phyloP scores from a whole-genome alignment of 768 basidiomycete genomes.

The Pisolithus marmoratus region DNA sequence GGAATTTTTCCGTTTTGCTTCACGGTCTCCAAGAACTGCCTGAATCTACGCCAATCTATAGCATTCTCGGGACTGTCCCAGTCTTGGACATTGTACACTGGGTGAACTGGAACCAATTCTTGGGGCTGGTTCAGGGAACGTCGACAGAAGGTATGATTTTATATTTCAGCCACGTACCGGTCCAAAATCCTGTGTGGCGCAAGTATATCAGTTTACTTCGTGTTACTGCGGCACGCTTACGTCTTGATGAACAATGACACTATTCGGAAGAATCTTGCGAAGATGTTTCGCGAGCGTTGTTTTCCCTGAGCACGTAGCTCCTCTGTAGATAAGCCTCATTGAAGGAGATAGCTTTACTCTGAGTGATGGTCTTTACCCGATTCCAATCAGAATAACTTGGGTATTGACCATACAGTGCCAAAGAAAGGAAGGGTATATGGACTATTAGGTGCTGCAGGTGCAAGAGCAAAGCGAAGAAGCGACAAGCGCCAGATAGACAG shows the following conservation, averaged over 20 bases:
- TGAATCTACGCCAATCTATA: constrained; percentile 77
- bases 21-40: constrained; percentile 54
- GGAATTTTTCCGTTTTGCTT: constrained; percentile 67
- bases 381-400: constrained; percentile 40
- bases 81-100: constrained; percentile 75
- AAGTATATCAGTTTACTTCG: constrained; percentile 3
- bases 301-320: constrained; percentile 95
- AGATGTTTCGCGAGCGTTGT: constrained; percentile 94
- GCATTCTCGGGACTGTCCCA: constrained; percentile 91
- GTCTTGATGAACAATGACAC: constrained; percentile 89
- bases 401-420: constrained; percentile 12
- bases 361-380: constrained; percentile 38
- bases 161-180: constrained; percentile 43
- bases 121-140: constrained; percentile 15
- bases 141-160: neutral
- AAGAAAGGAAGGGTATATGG: neutral
- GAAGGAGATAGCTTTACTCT: neutral
- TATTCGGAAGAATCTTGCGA: constrained; percentile 61
- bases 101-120: constrained; percentile 42
- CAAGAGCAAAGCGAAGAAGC: too few species aligned
- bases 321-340: constrained; percentile 38
- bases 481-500: too few species aligned
- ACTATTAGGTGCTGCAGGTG: too few species aligned
- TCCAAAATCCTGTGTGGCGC: constrained; percentile 71
- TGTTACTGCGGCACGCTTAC: constrained; percentile 39